These are phyloP conservation scores for Leptomonas pyrrhocoris DNA, from an alignment of 208 protist genomes.

Conservation along the genomic window DNA sequence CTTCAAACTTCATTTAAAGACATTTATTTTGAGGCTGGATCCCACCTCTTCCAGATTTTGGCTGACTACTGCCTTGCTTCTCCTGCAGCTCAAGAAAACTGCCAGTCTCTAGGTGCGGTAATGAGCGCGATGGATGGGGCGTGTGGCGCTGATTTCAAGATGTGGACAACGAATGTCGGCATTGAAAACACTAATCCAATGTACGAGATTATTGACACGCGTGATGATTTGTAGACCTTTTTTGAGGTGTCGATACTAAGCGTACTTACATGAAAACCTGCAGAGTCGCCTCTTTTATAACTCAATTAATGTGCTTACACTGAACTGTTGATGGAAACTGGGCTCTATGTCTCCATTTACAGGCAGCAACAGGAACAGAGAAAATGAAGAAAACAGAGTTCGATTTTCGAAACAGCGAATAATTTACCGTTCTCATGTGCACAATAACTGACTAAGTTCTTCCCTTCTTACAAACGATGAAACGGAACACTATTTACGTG, in stretches of 20 bases:
- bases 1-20: slow-evolving; percentile 86
- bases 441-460: too few relatives aligned
- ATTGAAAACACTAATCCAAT: slow-evolving; percentile 94
- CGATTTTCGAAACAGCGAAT: too few relatives aligned
- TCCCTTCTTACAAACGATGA: too few relatives aligned
- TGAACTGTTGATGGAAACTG: background rate
- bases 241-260: background rate
- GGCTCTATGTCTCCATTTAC: background rate
- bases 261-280: too few relatives aligned
- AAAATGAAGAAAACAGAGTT: too few relatives aligned
- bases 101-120: slow-evolving; percentile 54
- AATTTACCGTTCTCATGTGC: too few relatives aligned
- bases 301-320: background rate
- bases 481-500: too few relatives aligned
- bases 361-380: background rate
- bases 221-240: slow-evolving; percentile 62
- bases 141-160: slow-evolving; percentile 51
- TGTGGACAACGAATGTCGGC: slow-evolving; percentile 87
- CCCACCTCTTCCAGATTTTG: slow-evolving; percentile 54
- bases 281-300: too few relatives aligned
- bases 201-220: slow-evolving; percentile 80
- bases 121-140: slow-evolving; percentile 49
- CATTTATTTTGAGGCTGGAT: slow-evolving; percentile 83
- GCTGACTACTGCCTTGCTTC: slow-evolving; percentile 72
- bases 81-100: slow-evolving; percentile 48